Base-by-base conservation (phyloP, 78 protist species). In the Acrasis kona region DNA sequence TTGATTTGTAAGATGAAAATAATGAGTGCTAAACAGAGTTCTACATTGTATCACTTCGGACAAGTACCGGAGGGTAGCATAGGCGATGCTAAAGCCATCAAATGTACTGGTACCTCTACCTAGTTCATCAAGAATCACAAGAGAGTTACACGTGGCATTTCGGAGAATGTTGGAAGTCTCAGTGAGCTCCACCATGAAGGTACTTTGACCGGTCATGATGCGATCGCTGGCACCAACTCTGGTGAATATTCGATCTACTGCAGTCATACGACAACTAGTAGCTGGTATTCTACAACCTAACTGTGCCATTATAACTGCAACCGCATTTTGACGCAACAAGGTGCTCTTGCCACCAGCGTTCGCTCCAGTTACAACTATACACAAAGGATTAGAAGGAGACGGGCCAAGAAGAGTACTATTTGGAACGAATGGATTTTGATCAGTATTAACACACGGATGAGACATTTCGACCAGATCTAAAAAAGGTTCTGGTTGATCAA, bases 281-380 rank as follows among this genome's bases (percentile, higher is more conserved):
- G 98, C 99, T 1, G 98, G 95, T 12, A 97, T 98, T 27, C 9
- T 75, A 74, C 97, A 88, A 36, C 98, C 99, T 40, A 97, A 28
- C 79, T 97, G 99, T 19, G 99, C 98, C 84, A 96, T 40, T 35
- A 96, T 41, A 2, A 87, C 86, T 28, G 85, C 77, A 3, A 95
- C 34, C 67, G 96, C 84, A 10, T 38, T 39, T 41, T 85, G 91
- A 6, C 98, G 79, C 32, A 96, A 86, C 9, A 96, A 37, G 27
- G 98, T 94, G 34, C 89, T 75, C 74, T 97, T 97, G 19, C 99
- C 97, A n/a, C 94, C 93, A 95, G 90, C 89, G 76, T 91, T 95
- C n/a, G 98, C 98, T n/a, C 99, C 98, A n/a, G 98, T 92, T 3
- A 97, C 79, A 0, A 96, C 81, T 71, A 93, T 70, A n/a, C n/a